A percentile compares a stretch with the other conserved stretches of the same genome.
Evolutionary conservation across 345 rosid genomes (phyloP).

Genomic region (Murraya koenigii): DNA sequence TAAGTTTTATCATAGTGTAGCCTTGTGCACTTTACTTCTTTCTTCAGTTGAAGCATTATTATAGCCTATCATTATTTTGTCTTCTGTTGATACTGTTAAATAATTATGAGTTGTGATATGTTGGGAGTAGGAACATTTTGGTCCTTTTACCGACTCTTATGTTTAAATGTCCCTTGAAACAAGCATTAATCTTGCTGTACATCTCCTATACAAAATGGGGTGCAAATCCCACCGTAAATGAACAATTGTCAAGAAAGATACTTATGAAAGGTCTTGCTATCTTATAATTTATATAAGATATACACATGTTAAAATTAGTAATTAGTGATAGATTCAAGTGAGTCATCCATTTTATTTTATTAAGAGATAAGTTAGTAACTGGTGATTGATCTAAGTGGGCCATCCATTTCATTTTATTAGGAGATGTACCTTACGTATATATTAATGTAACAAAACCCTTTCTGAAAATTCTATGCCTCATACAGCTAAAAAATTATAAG

Average conservation of each 20-base stretch:
- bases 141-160: not conserved
- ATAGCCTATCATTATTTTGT: not conserved
- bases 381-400: too few species aligned
- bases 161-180: not conserved
- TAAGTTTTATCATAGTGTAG: not conserved
- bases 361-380: too few species aligned
- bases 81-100: not conserved
- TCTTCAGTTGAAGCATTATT: not conserved
- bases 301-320: too few species aligned
- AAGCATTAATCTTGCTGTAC: not conserved
- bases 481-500: too few species aligned
- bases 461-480: too few species aligned
- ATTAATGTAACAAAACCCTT: too few species aligned
- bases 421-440: too few species aligned
- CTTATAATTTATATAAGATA: too few species aligned
- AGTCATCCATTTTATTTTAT: too few species aligned
- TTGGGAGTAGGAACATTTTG: not conserved
- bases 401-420: too few species aligned
- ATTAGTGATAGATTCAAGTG: too few species aligned
- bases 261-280: too few species aligned
- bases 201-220: not conserved
- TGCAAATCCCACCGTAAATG: not conserved
- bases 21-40: not conserved
- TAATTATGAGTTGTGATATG: not conserved
- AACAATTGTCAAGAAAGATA: not conserved